These are phyloP conservation scores for Fraxinus cuspidata DNA, from an alignment of 257 asterid genomes.

Conservation along the genomic window DNA sequence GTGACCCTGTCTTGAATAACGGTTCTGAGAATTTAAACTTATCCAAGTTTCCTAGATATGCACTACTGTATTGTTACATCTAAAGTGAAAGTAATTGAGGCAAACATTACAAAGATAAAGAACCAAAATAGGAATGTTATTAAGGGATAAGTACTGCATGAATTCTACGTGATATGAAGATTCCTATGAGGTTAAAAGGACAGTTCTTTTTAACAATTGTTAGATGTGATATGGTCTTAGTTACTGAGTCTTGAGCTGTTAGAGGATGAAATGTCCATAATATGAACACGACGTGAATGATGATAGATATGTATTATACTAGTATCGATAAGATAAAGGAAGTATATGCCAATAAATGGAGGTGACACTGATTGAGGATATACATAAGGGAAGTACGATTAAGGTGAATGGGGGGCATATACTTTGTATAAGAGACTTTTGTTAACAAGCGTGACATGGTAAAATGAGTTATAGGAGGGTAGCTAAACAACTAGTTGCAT, in stretches of 20 bases:
- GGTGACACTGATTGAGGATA: background rate
- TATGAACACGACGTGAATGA: background rate
- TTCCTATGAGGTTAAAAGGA: background rate
- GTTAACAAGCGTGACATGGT: background rate
- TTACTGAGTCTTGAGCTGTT: background rate
- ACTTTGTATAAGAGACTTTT: background rate
- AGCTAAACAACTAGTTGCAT: background rate
- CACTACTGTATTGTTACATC: background rate
- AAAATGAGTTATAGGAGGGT: background rate
- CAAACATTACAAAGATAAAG: background rate
- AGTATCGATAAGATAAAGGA: background rate
- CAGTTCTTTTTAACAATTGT: background rate
- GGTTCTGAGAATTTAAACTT: background rate
- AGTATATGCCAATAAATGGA: background rate
- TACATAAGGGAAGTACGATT: background rate
- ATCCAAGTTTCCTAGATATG: background rate
- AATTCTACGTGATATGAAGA: background rate
- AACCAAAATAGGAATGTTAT: background rate
- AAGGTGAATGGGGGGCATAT: background rate
- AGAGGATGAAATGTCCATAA: background rate
- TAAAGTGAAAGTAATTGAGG: background rate
- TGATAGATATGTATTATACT: background rate
- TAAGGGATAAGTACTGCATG: background rate
- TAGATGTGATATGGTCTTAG: background rate
- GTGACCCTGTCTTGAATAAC: background rate